Conservation (phyloP, 768 basidiomycete genomes). For the Russula dissimulans region DNA sequence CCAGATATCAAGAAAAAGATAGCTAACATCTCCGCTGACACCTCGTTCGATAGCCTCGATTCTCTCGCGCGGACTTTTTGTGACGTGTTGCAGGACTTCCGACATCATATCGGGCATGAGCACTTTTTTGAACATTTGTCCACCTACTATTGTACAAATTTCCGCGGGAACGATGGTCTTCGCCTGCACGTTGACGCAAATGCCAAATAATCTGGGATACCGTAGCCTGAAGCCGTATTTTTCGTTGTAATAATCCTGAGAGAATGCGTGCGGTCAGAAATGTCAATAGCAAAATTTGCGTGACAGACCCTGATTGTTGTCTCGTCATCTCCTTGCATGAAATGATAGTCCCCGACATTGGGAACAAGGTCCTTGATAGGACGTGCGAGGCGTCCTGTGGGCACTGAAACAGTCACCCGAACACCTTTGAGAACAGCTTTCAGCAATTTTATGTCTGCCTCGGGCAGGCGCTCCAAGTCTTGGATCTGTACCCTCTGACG, state of each 20-base stretch:
- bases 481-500: background rate
- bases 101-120: constrained; percentile 10
- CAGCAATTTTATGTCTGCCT: constrained; percentile 2
- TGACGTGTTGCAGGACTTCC: constrained; percentile 13
- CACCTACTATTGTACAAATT: constrained; percentile 16
- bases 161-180: constrained; percentile 14
- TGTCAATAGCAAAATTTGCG: background rate
- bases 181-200: constrained; percentile 8
- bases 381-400: constrained; percentile 4
- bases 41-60: constrained; percentile 11
- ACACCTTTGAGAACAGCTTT: constrained; percentile 6
- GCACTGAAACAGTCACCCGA: constrained; percentile 7
- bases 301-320: constrained; percentile 10
- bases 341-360: constrained; percentile 1
- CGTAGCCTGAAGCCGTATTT: constrained; percentile 9
- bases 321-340: constrained; percentile 9
- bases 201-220: constrained; percentile 9
- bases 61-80: constrained; percentile 9
- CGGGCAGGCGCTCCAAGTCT: constrained; percentile 5
- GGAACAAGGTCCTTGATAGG: constrained; percentile 13
- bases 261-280: background rate
- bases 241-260: constrained; percentile 9
- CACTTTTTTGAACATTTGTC: constrained; percentile 18
- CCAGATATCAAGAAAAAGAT: background rate
- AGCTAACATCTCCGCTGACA: constrained; percentile 11